Base-by-base conservation (phyloP, 306 rosid species). In the Dicorynia guianensis region DNA sequence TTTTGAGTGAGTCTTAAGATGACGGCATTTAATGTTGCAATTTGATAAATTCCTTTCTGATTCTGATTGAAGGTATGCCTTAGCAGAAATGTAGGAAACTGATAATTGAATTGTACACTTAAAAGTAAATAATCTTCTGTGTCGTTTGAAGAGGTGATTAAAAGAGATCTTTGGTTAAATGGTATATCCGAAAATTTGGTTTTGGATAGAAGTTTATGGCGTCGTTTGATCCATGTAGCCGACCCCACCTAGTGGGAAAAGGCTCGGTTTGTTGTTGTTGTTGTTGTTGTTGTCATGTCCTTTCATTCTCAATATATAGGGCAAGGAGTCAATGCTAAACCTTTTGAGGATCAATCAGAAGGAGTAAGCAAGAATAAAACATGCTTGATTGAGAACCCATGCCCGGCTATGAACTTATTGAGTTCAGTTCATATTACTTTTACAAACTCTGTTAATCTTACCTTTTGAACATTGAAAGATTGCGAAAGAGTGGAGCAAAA, bases 401-500 rank as follows among this genome's bases (percentile, higher is more conserved):
- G 61, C 47, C 20, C 63, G 60, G 62, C 35, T 55, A 69, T 46
- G 63, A 42, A 71, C 25, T 58, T 47, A 56, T 40, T 67, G 35
- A 61, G 64, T 34, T 34, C 76, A 52, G 71, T 58, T 34, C 11
- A 71, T 17, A 56, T 61, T 33, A 65, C 40, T 66, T 18, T 36
- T 42, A 67, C 61, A 50, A 44, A 59, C 38, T 38, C 63, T 59
- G 56, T 70, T 62, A 72, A 62, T 30, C 69, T 67, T 85, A 89
- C 97, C 84, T 92, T 85, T 81, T 92, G 82, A 95, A 95, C 89
- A 86, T 92, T 67, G 97, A 90, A 83, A 89, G 76, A 80, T 95
- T 95, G 72, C 93, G 93, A 75, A 86, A 92, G 67, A 95, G 85
- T 57, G 97, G 91, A 76, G 91, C 88, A 76, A 90, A 82, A 62